phyloP scores from a whole-genome alignment of 2,329 filamentous ascomycete genomes.

The Penicillium frequentans region DNA sequence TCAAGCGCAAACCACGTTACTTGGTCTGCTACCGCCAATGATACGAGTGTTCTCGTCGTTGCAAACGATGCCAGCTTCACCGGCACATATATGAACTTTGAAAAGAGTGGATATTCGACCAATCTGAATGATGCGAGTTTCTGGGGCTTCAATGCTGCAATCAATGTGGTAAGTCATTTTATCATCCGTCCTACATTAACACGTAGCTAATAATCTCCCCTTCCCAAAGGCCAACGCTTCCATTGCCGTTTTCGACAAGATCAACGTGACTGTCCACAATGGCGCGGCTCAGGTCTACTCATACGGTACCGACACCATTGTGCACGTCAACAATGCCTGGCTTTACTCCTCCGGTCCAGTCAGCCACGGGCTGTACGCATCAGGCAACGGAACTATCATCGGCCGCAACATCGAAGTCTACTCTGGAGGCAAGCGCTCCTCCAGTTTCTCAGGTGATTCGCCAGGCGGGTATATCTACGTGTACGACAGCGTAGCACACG shows the following conservation, averaged over 20 bases:
- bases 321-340: constrained; percentile 27
- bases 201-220: not conserved
- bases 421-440: constrained; percentile 32
- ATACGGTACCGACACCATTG: constrained; percentile 29
- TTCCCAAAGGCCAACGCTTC: constrained; percentile 25
- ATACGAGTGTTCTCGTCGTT: constrained; percentile 18
- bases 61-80: constrained; percentile 12
- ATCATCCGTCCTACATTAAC: not conserved
- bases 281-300: constrained; percentile 35
- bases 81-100: constrained; percentile 25
- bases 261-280: constrained; percentile 36
- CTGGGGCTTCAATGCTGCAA: constrained; percentile 32
- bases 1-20: constrained; percentile 8
- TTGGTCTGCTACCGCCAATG: constrained; percentile 15
- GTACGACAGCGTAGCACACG: constrained; percentile 29
- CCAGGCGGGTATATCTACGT: constrained; percentile 31
- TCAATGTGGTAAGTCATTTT: constrained; percentile 21
- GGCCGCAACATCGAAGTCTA: constrained; percentile 26
- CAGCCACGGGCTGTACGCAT: constrained; percentile 33
- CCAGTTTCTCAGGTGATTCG: constrained; percentile 34
- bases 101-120: constrained; percentile 31
- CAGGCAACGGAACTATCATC: constrained; percentile 31
- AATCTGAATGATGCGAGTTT: constrained; percentile 31
- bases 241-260: constrained; percentile 22
- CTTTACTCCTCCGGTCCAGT: constrained; percentile 35